Conservation (phyloP, 345 rosid species). For the Carallia brachiata region DNA sequence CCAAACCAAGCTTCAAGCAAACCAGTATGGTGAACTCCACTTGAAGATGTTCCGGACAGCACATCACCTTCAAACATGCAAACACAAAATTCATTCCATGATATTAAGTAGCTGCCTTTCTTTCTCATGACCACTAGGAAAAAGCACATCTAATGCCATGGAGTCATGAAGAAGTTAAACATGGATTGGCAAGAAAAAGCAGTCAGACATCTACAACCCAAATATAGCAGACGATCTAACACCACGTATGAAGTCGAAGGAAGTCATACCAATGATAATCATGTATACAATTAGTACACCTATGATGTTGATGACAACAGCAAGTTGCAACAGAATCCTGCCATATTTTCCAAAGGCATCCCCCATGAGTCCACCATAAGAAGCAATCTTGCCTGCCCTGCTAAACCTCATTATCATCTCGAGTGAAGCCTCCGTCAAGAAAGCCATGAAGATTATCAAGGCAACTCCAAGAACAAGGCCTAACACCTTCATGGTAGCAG, state of each 20-base stretch:
- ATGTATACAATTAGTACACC: conserved; percentile 94
- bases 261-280: conserved; percentile 80
- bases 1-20: conserved; percentile 86
- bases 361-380: conserved; percentile 83
- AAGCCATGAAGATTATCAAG: conserved; percentile 73
- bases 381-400: conserved; percentile 50
- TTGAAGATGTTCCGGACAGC: conserved; percentile 67
- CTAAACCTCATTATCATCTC: conserved; percentile 87
- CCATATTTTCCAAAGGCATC: conserved; percentile 87
- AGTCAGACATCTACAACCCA: neutral
- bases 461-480: conserved; percentile 70
- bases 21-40: conserved; percentile 71
- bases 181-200: neutral
- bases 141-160: neutral
- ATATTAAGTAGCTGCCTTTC: neutral
- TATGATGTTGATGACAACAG: conserved; percentile 70
- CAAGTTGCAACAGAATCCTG: conserved; percentile 53
- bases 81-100: neutral
- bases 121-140: no score
- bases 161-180: neutral
- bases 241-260: neutral
- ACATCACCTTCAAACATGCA: conserved; percentile 51
- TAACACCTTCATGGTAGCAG: conserved; percentile 87
- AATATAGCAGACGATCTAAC: neutral
- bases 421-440: conserved; percentile 70